phyloP scores from a whole-genome alignment of 495 filamentous ascomycete species.

The Neurospora discreta region DNA sequence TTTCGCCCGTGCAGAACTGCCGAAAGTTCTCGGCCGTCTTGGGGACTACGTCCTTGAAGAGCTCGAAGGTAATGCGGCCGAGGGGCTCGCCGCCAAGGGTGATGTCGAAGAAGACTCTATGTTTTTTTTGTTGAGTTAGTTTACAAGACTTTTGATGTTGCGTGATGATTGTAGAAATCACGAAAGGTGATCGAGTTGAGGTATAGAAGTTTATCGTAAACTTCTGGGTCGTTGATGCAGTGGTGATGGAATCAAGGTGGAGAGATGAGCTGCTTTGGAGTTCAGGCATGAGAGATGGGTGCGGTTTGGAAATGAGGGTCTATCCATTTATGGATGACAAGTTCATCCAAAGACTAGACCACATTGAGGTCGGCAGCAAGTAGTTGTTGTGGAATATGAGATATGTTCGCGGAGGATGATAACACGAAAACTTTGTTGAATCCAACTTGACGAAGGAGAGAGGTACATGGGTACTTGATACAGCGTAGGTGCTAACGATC shows the following conservation, averaged over 20 bases:
- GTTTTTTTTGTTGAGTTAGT: not conserved
- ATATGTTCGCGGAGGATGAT: not conserved
- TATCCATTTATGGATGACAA: not conserved
- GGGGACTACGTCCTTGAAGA: constrained; percentile 75
- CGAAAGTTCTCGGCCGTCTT: constrained; percentile 94
- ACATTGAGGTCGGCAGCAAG: not conserved
- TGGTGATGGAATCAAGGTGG: not conserved
- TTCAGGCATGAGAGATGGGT: not conserved
- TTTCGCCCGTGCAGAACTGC: constrained; percentile 92
- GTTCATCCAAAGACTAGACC: not conserved
- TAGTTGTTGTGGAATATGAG: not conserved
- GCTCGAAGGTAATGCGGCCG: constrained; percentile 86
- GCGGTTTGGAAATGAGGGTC: not conserved
- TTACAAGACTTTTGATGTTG: not conserved
- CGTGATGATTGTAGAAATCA: not conserved
- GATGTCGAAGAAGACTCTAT: constrained; percentile 88
- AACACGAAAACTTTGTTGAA: not conserved
- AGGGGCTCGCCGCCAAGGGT: constrained; percentile 82
- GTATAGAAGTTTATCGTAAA: not conserved
- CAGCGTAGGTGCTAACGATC: not conserved
- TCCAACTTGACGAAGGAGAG: not conserved
- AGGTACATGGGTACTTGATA: not conserved
- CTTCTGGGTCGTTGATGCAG: not conserved
- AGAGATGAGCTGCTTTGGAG: not conserved
- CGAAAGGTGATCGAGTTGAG: not conserved